phyloP scores from a whole-genome alignment of 2,329 filamentous ascomycete species.

The Ilyonectria destructans region DNA sequence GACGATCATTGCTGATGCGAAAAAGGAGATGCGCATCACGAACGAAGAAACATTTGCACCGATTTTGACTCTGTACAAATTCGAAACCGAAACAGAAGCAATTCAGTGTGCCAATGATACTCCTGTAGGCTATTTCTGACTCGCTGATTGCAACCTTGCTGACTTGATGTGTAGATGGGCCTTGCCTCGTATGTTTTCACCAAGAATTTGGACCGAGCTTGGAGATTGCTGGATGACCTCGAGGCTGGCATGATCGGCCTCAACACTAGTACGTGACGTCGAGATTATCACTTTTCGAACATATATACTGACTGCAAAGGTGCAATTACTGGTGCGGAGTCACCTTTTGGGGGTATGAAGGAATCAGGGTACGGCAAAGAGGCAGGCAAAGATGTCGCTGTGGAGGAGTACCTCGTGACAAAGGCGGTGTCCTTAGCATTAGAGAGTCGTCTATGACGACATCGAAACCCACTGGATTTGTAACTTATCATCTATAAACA shows the following conservation, averaged over 20 bases:
- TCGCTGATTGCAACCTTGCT: neutral
- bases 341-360: conserved; percentile 51
- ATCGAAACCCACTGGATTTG: neutral
- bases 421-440: conserved; percentile 45
- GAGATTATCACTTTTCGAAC: neutral
- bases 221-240: conserved; percentile 36
- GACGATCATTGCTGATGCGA: conserved; percentile 33
- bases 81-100: conserved; percentile 38
- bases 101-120: conserved; percentile 35
- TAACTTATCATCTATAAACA: neutral
- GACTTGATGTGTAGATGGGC: conserved; percentile 20
- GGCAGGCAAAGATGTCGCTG: conserved; percentile 60
- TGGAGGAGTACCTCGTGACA: conserved; percentile 60
- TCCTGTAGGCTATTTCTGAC: neutral
- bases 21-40: conserved; percentile 12
- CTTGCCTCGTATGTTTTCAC: conserved; percentile 39
- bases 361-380: conserved; percentile 42
- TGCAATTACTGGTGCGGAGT: conserved; percentile 52
- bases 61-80: conserved; percentile 32
- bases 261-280: conserved; percentile 26
- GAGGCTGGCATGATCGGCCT: conserved; percentile 42
- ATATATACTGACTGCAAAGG: neutral
- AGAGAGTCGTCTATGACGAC: neutral
- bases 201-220: conserved; percentile 29
- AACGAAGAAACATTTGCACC: conserved; percentile 41